Base-by-base conservation (phyloP, 345 rosid genomes). In the Melaleuca quinquenervia region DNA sequence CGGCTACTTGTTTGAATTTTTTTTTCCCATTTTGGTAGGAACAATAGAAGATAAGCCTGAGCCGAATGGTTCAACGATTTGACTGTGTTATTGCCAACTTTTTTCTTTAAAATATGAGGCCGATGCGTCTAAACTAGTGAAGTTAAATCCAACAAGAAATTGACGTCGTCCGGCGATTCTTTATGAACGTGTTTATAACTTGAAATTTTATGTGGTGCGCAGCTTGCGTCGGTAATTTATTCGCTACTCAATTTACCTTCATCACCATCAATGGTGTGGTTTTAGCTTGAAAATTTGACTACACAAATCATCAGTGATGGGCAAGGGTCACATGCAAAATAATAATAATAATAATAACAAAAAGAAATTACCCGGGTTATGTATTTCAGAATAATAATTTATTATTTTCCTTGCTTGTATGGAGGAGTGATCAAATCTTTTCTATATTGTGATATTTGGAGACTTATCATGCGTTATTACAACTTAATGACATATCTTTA, bases 71-170 rank as follows among this genome's bases (percentile, higher is more conserved):
- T 62, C 76, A 62, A 62, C 76, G 44, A 62, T 62, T 62, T 62
- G 76, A 62, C 44, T 7, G 1, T 15, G 76, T 62, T 15, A 11
- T 29, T 62, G 44, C 76, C 3, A 16, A 62, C 22, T 44, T 29
- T 62, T 0, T 0, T 0, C 10, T 62, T 0, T 15, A 27, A 15
- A 41, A 15, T 29, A 36, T 15, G 44, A 29, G 44, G 1, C 16
- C 11, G 76, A 29, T 62, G 18, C 29, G 44, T 62, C 29, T 27
- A 62, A 62, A 62, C 29, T 27, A 0, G 44, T 2, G 76, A 29
- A 62, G 76, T 21, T 7, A 62, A 62, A 62, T 29, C 76, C 7
- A 62, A 62, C 76, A 62, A 62, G 76, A 62, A 62, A 62, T 36
- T 8, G 44, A 15, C 76, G 44, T 62, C 44, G 11, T 62, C 76